A percentile compares a stretch with the other conserved stretches of the same genome.
phyloP scores from a whole-genome alignment of 2,329 filamentous ascomycete species.

The Exophiala sp. region DNA sequence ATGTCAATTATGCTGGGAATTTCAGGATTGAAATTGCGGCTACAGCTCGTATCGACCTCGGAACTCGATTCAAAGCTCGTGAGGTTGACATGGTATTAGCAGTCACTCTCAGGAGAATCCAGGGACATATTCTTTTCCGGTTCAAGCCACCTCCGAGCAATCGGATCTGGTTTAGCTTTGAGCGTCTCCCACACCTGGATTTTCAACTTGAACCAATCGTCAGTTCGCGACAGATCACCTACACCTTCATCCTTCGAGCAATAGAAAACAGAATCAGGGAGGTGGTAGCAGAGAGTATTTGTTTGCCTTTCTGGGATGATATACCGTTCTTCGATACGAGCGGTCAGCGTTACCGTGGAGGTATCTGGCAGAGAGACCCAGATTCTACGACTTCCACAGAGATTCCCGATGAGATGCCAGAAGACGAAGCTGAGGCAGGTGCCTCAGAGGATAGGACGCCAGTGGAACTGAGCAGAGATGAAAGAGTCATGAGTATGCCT shows the following conservation, averaged over 20 bases:
- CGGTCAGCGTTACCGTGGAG: constrained; percentile 74
- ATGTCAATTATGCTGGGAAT: constrained; percentile 84
- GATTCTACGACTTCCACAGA: constrained; percentile 25
- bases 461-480: constrained; percentile 26
- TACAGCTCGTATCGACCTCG: constrained; percentile 88
- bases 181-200: constrained; percentile 89
- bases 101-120: constrained; percentile 76
- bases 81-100: constrained; percentile 88
- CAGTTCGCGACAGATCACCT: constrained; percentile 91
- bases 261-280: constrained; percentile 95
- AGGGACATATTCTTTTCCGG: constrained; percentile 79
- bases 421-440: constrained; percentile 30
- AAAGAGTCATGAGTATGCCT: constrained; percentile 37
- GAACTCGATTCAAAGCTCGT: constrained; percentile 79
- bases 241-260: constrained; percentile 82
- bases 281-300: constrained; percentile 85
- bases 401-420: constrained; percentile 32
- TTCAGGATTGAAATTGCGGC: constrained; percentile 87
- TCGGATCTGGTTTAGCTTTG: constrained; percentile 91
- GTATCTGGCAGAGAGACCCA: constrained; percentile 63
- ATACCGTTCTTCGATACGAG: constrained; percentile 83
- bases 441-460: constrained; percentile 18
- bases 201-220: constrained; percentile 95
- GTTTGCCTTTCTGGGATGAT: constrained; percentile 94
- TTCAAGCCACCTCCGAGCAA: constrained; percentile 96